Evolutionary conservation across 768 basidiomycete genomes (phyloP), one percentile per base, ranked within the genome.

Genomic region (Macrolepiota fuliginosa): DNA sequence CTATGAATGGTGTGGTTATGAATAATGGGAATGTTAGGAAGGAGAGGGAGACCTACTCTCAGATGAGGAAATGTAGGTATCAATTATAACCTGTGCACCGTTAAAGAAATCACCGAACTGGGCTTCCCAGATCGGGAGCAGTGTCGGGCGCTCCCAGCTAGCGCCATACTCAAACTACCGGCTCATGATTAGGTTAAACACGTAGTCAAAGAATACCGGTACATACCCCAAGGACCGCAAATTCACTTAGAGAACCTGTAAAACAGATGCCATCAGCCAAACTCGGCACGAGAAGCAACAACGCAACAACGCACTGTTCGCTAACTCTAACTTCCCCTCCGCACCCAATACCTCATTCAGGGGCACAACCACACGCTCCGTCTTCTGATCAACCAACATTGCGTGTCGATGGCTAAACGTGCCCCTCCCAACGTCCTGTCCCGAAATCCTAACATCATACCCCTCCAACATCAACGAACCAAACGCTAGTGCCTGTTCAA

Each of bases 51-150:
- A 73, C 89, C 61, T 66, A 93, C 94, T 89, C 75, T 96, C 92
- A 17, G 89, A 81, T 2, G 92, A 94, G 1, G 90, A 81, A 37
- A 97, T 79, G 70, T 91, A 96, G 0, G 92, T 94, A 69, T 97
- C 94, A 63, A 96, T 92, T 56, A 94, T 89, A 60, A 94, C 82
- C 82, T 90, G 90, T 11, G 92, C 91, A 1, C 93, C 93, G 68
- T 97, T 96, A 77, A 92, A 91, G 74, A 97, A 97, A 70, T 96
- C 94, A 22, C 94, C 94, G 65, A 95, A 95, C 85, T 96, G 94
- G 0, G 93, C 93, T 71, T 97, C 94, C 94, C 94, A 96, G 37
- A 96, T 92, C 0, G 91, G 86, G 56, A 96, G 75, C 22, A 95
- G 71, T 64, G 86, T 82, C 0, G 94, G 94, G 24, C 85, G 77